A percentile compares a stretch with the other conserved stretches of the same genome.
These are phyloP conservation scores for Quercus robur DNA, from an alignment of 306 rosid genomes.

Conservation along the genomic window DNA sequence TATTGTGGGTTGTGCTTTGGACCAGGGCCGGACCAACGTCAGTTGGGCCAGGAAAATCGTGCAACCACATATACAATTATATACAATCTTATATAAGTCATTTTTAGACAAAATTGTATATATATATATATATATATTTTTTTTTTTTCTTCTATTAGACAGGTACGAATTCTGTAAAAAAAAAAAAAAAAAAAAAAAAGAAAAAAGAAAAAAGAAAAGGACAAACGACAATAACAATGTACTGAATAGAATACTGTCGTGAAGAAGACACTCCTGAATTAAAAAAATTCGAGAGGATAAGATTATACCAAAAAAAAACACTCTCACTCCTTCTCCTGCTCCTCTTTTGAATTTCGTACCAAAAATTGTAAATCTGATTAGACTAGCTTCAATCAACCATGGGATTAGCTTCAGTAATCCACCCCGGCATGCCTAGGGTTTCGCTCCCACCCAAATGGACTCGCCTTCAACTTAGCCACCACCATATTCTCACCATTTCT, in stretches of 20 bases:
- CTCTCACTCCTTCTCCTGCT: background rate
- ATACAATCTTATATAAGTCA: rapidly evolving
- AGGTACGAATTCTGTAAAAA: too few species aligned
- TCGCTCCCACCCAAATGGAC: conserved; percentile 34
- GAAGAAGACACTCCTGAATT: too few species aligned
- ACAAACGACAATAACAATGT: too few species aligned
- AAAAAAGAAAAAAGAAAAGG: background rate
- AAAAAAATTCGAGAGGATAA: background rate
- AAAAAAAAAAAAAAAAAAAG: background rate
- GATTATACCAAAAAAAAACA: background rate
- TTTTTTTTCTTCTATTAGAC: too few species aligned
- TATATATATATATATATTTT: too few species aligned
- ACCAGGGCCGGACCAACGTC: too few species aligned
- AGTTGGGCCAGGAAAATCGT: too few species aligned
- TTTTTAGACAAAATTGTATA: too few species aligned
- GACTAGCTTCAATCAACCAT: conserved; percentile 19
- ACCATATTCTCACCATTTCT: conserved; percentile 25
- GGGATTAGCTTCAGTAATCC: conserved; percentile 66
- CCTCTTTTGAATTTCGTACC: background rate
- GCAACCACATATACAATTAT: too few species aligned
- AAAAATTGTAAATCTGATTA: background rate
- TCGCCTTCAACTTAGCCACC: conserved; percentile 17
- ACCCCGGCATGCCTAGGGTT: conserved; percentile 26
- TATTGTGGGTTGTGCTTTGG: too few species aligned
- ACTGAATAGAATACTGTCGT: too few species aligned